Percentiles rank a stretch among this genome's conserved stretches.
Evolutionary conservation across 73 alveolate species (phyloP).

Genomic region (Blepharisma stoltei): DNA sequence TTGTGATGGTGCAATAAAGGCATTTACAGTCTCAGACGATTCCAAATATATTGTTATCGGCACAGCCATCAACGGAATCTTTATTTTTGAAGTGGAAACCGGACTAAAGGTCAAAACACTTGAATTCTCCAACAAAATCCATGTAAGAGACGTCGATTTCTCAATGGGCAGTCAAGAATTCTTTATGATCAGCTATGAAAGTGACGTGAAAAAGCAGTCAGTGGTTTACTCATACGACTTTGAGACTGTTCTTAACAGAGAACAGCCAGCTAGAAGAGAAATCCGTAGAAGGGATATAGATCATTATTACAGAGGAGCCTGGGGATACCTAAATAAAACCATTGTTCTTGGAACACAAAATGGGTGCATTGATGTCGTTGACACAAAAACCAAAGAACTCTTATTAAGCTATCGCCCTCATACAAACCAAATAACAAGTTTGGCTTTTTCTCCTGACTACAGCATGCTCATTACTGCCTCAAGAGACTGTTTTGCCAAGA

Average conservation of each 20-base stretch:
- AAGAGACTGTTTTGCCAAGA: conserved; percentile 60
- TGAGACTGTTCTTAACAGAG: no score
- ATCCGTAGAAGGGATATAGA: no score
- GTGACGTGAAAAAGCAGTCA: background rate
- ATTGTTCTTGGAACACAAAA: conserved; percentile 59
- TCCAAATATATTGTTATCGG: conserved; percentile 79
- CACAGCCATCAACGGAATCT: conserved; percentile 52
- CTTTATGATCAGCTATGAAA: conserved; percentile 33
- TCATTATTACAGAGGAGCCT: conserved; percentile 38
- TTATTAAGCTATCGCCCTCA: conserved; percentile 47
- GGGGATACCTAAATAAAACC: conserved; percentile 64
- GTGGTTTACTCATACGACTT: no score
- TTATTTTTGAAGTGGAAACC: conserved; percentile 50
- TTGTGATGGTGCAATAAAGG: conserved; percentile 79
- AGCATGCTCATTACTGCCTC: conserved; percentile 74
- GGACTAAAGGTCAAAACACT: conserved; percentile 37
- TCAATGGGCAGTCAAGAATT: conserved; percentile 49
- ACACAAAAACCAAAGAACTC: conserved; percentile 32
- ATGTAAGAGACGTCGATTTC: conserved; percentile 39
- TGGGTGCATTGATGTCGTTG: conserved; percentile 55
- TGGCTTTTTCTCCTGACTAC: conserved; percentile 61
- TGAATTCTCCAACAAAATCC: background rate
- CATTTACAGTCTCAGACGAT: conserved; percentile 77
- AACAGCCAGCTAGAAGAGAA: no score
- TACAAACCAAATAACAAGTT: conserved; percentile 47